Base-by-base conservation (phyloP, 176 grass and related monocot species). In the Urochloa ruziziensis region DNA sequence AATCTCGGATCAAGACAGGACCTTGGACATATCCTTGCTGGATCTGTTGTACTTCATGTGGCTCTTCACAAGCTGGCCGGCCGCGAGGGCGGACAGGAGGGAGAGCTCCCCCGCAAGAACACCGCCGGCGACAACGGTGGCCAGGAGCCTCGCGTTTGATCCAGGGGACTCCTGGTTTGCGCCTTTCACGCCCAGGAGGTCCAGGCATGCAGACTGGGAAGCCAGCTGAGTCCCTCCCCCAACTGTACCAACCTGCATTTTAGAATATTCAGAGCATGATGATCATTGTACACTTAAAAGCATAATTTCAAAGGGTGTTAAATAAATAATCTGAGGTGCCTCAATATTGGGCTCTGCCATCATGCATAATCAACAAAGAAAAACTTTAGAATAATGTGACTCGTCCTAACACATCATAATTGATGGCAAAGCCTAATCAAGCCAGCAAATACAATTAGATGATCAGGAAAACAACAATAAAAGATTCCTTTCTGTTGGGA, bases 11-110 rank as follows among this genome's bases (percentile, higher is more conserved):
- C 79, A 77, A 54, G 92, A 62, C 12, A 75, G 53, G 2, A 36
- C 44, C 78, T 94, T 94, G 75, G 88, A 78, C 66, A 98, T 90
- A 47, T 96, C 87, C 77, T 89, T 91, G 80, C 73, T 84, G 48
- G 96, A 99, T 70, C 96, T 91, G 60, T 99, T 99, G 90, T 99
- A 96, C 54, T 96, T 99, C 93, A 99, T 89, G 80, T 99, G 96
- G 81, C 93, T 96, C 44, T 82, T 96, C 28, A 99, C 93, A 34
- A 99, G 96, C 70, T 99, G 96, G 25, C 96, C 96, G 0, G 93
- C 89, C 0, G 96, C 93, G 21, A 92, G 96, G 2, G 96, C 96
- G 0, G 96, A 99, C 46, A 99, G 27, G 57, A 99, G 93, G 29
- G 96, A 99, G 17, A 99, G 78, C 88, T 99, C 96, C 4, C 93